Percentiles rank a stretch among this genome's conserved stretches.
phyloP scores from a whole-genome alignment of 495 filamentous ascomycete species.

The Aspergillus homomorphus region DNA sequence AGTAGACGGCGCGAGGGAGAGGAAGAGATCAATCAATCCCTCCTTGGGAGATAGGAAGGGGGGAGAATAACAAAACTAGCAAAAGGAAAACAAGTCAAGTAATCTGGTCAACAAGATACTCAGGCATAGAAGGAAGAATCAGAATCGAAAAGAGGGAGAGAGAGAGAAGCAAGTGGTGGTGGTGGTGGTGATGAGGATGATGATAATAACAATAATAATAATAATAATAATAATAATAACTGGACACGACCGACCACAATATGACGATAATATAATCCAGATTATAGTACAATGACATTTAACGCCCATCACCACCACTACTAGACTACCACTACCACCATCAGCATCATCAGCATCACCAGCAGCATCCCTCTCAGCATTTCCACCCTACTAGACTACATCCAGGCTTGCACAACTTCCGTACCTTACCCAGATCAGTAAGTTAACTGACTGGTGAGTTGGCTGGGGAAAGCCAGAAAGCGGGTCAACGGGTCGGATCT shows the following conservation, averaged over 20 bases:
- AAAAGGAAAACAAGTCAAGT: no score
- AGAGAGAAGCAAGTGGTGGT: background rate
- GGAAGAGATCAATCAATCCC: background rate
- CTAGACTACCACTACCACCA: no score
- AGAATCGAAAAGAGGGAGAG: slow-evolving; percentile 5
- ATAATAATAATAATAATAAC: background rate
- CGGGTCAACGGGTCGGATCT: slow-evolving; percentile 13
- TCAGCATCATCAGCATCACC: background rate
- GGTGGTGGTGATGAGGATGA: slow-evolving; percentile 2
- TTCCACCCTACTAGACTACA: background rate
- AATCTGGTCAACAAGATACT: no score
- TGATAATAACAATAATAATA: background rate
- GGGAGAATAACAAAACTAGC: background rate
- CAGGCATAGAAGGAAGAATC: background rate
- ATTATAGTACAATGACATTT: background rate
- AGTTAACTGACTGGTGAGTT: slow-evolving; percentile 1
- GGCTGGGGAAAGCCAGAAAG: slow-evolving; percentile 13
- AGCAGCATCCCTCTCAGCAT: background rate
- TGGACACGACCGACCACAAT: no score
- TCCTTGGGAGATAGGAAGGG: background rate
- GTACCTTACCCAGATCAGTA: background rate
- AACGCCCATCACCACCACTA: background rate
- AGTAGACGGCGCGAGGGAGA: slow-evolving; percentile 1
- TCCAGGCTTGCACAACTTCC: background rate
- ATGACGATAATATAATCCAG: background rate